phyloP scores from a whole-genome alignment of 1,284 basidiomycete genomes.

The Sanghuangporus sanghuang region DNA sequence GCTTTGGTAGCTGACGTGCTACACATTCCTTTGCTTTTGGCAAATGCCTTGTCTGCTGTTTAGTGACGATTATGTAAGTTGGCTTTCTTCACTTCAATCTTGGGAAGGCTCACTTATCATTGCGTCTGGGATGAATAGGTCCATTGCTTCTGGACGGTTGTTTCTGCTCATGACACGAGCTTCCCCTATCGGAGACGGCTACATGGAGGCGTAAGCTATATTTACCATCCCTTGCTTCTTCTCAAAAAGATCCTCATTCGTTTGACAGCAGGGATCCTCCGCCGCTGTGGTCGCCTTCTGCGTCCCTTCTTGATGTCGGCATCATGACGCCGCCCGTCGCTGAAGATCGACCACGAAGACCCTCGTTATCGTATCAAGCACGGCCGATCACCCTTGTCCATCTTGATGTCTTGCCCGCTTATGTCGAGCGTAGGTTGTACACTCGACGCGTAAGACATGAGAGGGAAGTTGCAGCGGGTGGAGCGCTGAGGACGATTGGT shows the following conservation, averaged over 20 bases:
- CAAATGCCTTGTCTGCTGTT: not conserved
- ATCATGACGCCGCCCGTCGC: not conserved
- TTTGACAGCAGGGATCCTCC: not conserved
- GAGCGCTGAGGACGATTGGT: not conserved
- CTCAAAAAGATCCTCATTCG: not conserved
- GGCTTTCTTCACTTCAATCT: not conserved
- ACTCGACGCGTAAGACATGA: not conserved
- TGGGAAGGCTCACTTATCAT: not conserved
- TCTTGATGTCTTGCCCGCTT: not conserved
- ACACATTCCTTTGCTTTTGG: not conserved
- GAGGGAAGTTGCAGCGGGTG: not conserved
- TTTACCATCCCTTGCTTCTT: not conserved
- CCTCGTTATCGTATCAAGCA: not conserved
- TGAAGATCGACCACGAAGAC: not conserved
- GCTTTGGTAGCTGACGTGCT: not conserved
- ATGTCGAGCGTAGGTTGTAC: not conserved
- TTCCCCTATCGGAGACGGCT: constrained; percentile 1
- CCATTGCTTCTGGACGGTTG: constrained; percentile 4
- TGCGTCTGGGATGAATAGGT: not conserved
- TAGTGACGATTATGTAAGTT: constrained; percentile 7
- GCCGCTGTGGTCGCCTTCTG: not conserved
- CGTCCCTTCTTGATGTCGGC: not conserved
- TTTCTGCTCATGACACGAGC: constrained; percentile 6
- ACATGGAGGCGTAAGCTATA: constrained; percentile 1
- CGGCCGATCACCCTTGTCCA: not conserved